Evolutionary conservation across 805 yeast genomes (phyloP).

Genomic region (Sugiyamaella mastotermitis): DNA sequence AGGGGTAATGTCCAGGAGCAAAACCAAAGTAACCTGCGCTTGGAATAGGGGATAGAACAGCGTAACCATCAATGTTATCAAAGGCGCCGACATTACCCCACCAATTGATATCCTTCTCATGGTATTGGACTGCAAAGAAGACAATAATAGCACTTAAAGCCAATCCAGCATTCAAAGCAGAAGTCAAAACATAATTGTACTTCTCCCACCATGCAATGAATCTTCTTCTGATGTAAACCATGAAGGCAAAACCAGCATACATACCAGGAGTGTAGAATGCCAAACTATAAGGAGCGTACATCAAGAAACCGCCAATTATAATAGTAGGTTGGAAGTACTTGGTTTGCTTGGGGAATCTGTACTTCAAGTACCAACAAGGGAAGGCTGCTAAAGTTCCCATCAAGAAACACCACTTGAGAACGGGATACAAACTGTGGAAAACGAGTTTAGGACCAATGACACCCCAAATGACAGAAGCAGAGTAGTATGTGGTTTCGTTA

Average conservation of each 20-base stretch:
- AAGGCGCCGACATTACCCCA: no score
- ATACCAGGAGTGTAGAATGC: constrained; percentile 19
- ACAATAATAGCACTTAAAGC: constrained; percentile 54
- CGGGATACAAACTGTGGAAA: constrained; percentile 49
- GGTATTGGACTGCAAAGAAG: constrained; percentile 47
- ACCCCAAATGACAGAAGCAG: constrained; percentile 53
- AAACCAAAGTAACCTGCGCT: no score
- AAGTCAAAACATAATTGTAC: constrained; percentile 45
- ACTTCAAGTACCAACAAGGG: constrained; percentile 12
- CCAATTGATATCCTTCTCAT: constrained; percentile 44
- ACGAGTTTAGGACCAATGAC: constrained; percentile 51
- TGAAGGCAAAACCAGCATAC: constrained; percentile 38
- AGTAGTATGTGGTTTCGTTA: constrained; percentile 37
- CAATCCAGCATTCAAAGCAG: constrained; percentile 54
- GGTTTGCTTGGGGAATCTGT: background rate
- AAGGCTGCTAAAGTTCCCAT: constrained; percentile 37
- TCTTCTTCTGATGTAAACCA: constrained; percentile 34
- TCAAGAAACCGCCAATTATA: constrained; percentile 32
- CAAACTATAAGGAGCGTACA: constrained; percentile 28
- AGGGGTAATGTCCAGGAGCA: no score
- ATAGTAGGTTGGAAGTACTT: constrained; percentile 10
- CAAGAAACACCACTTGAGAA: constrained; percentile 58
- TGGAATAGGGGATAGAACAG: no score
- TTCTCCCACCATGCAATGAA: constrained; percentile 51
- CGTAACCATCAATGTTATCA: no score